Base-by-base conservation (phyloP, 73 alveolate genomes). In the Stentor coeruleus region DNA sequence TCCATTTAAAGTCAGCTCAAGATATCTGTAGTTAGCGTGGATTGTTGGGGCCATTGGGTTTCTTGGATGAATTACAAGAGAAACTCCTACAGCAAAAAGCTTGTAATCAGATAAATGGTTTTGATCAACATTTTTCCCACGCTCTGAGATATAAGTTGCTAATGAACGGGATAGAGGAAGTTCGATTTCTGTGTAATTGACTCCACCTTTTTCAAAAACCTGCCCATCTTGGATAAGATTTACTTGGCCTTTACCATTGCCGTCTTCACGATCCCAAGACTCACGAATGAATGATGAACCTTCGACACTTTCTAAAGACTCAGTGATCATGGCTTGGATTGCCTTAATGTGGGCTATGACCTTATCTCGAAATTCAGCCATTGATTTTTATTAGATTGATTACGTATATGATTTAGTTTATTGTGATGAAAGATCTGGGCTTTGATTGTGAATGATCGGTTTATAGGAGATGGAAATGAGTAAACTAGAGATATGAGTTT, bases 41-140 rank as follows among this genome's bases (percentile, higher is more conserved):
- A 94, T 94, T 38, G 98, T 94, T 37, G 98, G 98, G 59, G 83
- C 85, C 74, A 74, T 39, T 3, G 98, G 98, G 80, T 90, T 90
- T 4, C 81, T 31, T 4, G 96, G 94, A 86, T 94, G 98, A 81
- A 92, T 72, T 35, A 94, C 97, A 30, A 94, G 90, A 59, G 95
- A 82, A 35, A 90, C 85, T 55, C 97, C 97, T 59, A 85, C 77
- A 3, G 95, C 97, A 82, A 81, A 92, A 66, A 90, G 57, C 35
- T 80, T 59, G 41, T 83, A 83, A 20, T 33, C 35, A 20, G 36
- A 31, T 15, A 3, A 3, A 4, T 26, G 35, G 73, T 57, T 85
- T 38, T 39, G 20, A 14, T 60, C 87, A 35, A 75, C 39, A 15
- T 4, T 59, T 39, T 81, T 58, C 59, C 87, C 87, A n/a, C 87